Evolutionary conservation across 1,139 yeast species (phyloP).

Genomic region (Candida neerlandica): DNA sequence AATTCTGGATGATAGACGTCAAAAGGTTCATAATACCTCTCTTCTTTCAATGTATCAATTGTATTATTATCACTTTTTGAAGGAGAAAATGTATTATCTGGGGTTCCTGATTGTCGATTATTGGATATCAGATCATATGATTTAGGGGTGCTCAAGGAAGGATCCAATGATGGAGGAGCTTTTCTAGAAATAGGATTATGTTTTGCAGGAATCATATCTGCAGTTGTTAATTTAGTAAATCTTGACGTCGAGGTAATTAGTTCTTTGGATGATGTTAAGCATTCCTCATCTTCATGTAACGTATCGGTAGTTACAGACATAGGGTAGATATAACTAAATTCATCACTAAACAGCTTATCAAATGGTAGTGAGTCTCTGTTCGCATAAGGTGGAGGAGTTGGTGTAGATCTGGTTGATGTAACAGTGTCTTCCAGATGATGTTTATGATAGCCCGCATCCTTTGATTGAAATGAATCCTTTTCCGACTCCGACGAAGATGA

Average conservation of each 20-base stretch:
- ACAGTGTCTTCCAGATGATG: background rate
- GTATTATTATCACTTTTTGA: constrained; percentile 8
- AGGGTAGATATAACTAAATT: constrained; percentile 16
- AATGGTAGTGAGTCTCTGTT: constrained; percentile 9
- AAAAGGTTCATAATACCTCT: constrained; percentile 12
- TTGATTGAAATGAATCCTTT: constrained; percentile 4
- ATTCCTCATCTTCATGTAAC: constrained; percentile 23
- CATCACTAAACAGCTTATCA: constrained; percentile 17
- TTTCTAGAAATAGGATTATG: constrained; percentile 11
- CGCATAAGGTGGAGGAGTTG: constrained; percentile 2
- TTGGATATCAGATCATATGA: constrained; percentile 8
- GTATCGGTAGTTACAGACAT: constrained; percentile 11
- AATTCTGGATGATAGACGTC: constrained; percentile 10
- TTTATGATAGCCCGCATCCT: constrained; percentile 2
- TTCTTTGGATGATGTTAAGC: constrained; percentile 6
- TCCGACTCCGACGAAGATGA: constrained; percentile 3
- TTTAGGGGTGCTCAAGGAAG: background rate
- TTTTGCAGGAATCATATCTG: constrained; percentile 10
- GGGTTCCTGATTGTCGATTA: constrained; percentile 1
- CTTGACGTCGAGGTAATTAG: constrained; percentile 10
- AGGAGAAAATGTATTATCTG: constrained; percentile 11
- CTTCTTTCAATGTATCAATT: constrained; percentile 7
- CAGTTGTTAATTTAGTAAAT: constrained; percentile 13
- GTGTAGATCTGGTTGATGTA: background rate
- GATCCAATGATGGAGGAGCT: constrained; percentile 13